These are phyloP conservation scores for Aspergillus sp. DNA, from an alignment of 2,329 filamentous ascomycete species.

Conservation along the genomic window DNA sequence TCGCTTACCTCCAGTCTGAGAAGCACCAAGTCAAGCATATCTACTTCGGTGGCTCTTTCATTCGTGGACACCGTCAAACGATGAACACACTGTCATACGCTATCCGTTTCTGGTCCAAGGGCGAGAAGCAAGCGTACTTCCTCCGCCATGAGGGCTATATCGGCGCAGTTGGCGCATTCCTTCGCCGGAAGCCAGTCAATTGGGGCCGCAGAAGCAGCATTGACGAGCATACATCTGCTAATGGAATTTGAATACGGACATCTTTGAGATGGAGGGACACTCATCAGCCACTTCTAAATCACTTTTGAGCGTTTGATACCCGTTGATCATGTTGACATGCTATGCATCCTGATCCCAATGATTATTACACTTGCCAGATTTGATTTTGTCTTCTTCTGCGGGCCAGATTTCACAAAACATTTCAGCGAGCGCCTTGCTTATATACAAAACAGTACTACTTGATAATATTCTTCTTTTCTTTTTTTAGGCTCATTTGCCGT, in stretches of 20 bases:
- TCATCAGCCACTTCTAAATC: not conserved
- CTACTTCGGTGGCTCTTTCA: conserved; percentile 97
- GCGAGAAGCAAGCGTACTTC: conserved; percentile 93
- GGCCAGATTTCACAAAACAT: conserved; percentile 4
- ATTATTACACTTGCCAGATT: conserved; percentile 7
- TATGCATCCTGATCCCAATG: conserved; percentile 10
- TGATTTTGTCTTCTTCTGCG: conserved; percentile 4
- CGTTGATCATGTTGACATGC: conserved; percentile 16
- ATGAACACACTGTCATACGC: conserved; percentile 97
- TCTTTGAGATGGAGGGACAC: conserved; percentile 5
- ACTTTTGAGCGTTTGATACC: conserved; percentile 21
- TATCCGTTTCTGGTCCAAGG: conserved; percentile 96
- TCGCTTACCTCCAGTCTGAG: conserved; percentile 94
- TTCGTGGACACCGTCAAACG: conserved; percentile 91
- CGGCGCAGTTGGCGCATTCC: conserved; percentile 87
- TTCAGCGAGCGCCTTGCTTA: conserved; percentile 5
- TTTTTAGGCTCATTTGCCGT: not conserved
- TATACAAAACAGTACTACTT: conserved; percentile 1
- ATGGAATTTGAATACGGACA: conserved; percentile 13
- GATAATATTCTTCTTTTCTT: not conserved
- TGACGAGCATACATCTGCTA: conserved; percentile 49
- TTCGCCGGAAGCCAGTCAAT: conserved; percentile 85
- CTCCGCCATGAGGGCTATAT: conserved; percentile 93
- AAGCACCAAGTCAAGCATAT: conserved; percentile 89
- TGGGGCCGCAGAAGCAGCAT: conserved; percentile 85